A percentile compares a stretch with the other conserved stretches of the same genome.
Conservation (phyloP, 345 rosid species). For the Lepidium sativum region DNA sequence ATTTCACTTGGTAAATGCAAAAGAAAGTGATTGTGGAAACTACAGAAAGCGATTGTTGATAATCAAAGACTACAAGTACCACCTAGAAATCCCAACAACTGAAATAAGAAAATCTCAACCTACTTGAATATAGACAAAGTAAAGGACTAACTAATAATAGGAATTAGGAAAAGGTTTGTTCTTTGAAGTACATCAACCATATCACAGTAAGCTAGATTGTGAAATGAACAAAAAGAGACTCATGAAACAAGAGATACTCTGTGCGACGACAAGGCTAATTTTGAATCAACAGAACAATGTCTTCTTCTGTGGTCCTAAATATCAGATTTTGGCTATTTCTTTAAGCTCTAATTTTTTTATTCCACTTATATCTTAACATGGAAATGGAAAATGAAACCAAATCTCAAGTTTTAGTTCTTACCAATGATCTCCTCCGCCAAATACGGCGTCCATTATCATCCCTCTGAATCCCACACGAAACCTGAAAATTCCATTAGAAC, state of each 20-base stretch:
- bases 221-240: not conserved
- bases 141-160: not conserved
- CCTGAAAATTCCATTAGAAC: constrained; percentile 17
- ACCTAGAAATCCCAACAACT: not conserved
- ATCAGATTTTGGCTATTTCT: not conserved
- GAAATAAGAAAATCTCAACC: not conserved
- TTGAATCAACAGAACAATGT: not conserved
- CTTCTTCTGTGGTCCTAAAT: not conserved
- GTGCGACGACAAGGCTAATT: not conserved
- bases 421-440: constrained; percentile 81
- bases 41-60: not conserved
- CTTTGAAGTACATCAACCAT: not conserved
- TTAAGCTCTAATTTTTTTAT: not conserved
- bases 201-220: not conserved
- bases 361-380: not conserved
- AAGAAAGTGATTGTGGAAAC: not conserved
- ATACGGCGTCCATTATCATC: constrained; percentile 44
- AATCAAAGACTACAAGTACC: not conserved
- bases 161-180: not conserved
- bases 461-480: constrained; percentile 31
- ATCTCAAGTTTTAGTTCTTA: not conserved
- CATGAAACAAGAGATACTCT: not conserved
- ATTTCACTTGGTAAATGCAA: not conserved
- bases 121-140: not conserved
- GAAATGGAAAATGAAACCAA: not conserved